A percentile compares a stretch with the other conserved stretches of the same genome.
phyloP scores from a whole-genome alignment of 164 flowering plant genomes.

The Cinnamomum chago region DNA sequence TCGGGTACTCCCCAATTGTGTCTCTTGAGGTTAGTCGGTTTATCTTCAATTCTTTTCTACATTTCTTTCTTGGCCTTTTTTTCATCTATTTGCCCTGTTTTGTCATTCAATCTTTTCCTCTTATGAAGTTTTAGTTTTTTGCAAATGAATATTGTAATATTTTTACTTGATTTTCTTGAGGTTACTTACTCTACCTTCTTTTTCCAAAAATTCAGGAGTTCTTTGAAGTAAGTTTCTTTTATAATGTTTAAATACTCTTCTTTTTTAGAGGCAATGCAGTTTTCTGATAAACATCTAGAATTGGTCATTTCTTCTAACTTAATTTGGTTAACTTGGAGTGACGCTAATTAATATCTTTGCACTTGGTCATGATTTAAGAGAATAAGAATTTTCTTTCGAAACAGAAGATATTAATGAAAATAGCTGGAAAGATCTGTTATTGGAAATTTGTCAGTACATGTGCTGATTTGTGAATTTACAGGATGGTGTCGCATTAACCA shows the following conservation, averaged over 20 bases:
- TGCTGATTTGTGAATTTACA: slow-evolving; percentile 33
- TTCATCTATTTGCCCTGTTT: neutral
- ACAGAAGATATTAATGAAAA: neutral
- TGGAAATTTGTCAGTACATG: slow-evolving; percentile 8
- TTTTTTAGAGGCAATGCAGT: neutral
- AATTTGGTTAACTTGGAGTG: neutral
- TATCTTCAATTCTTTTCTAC: neutral
- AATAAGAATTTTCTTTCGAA: neutral
- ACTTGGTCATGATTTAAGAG: neutral
- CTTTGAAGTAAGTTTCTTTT: neutral
- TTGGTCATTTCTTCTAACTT: neutral
- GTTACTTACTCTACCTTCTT: too few species aligned
- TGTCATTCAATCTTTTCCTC: neutral
- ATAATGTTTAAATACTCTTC: too few species aligned
- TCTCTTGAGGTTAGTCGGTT: slow-evolving; percentile 44
- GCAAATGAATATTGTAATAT: neutral
- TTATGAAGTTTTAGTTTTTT: neutral
- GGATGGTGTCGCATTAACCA: slow-evolving; percentile 65
- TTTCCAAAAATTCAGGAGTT: neutral
- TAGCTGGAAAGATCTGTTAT: neutral
- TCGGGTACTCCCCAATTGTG: slow-evolving; percentile 73
- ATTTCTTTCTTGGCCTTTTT: neutral
- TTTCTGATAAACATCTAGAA: neutral
- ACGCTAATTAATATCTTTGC: neutral
- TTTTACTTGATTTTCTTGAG: neutral